phyloP scores from a whole-genome alignment of 805 yeast genomes.

The Candida silvatica region DNA sequence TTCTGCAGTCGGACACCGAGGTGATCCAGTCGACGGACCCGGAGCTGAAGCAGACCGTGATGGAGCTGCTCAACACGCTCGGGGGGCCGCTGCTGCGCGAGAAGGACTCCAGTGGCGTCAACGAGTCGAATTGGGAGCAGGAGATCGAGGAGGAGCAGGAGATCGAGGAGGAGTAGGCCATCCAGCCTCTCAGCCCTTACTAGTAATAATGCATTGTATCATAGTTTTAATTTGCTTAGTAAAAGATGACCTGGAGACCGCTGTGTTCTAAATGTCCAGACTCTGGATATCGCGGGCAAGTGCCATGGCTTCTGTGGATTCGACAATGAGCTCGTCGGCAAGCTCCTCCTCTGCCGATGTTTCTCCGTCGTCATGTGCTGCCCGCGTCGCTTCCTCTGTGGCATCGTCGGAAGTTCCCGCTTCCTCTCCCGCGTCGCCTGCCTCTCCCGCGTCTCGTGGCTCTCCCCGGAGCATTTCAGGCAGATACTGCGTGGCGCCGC shows the following conservation, averaged over 20 bases:
- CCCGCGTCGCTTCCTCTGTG: too few relatives aligned
- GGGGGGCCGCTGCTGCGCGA: conserved; percentile 48
- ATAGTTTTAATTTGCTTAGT: too few relatives aligned
- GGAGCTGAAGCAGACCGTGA: conserved; percentile 50
- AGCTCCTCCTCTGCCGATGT: not conserved
- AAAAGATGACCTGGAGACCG: not conserved
- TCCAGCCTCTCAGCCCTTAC: too few relatives aligned
- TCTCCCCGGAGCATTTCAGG: conserved; percentile 9
- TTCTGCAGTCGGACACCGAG: conserved; percentile 16
- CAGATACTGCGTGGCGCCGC: conserved; percentile 19
- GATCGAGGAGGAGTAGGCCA: conserved; percentile 50
- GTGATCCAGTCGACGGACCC: conserved; percentile 36
- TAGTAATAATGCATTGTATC: too few relatives aligned
- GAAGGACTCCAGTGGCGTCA: conserved; percentile 30
- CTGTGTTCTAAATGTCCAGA: not conserved
- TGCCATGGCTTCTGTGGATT: too few relatives aligned
- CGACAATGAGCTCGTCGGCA: not conserved
- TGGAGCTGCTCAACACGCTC: conserved; percentile 38
- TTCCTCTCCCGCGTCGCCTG: not conserved
- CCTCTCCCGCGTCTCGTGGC: conserved; percentile 2
- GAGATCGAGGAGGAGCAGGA: conserved; percentile 54
- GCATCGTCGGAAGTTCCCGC: too few relatives aligned
- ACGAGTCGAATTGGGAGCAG: conserved; percentile 42
- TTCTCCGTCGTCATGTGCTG: not conserved
- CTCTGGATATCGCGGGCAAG: too few relatives aligned